Evolutionary conservation across 352 stramenopile genomes (phyloP), one percentile per base, ranked within the genome.

Genomic region (Globisporangium yorkense): DNA sequence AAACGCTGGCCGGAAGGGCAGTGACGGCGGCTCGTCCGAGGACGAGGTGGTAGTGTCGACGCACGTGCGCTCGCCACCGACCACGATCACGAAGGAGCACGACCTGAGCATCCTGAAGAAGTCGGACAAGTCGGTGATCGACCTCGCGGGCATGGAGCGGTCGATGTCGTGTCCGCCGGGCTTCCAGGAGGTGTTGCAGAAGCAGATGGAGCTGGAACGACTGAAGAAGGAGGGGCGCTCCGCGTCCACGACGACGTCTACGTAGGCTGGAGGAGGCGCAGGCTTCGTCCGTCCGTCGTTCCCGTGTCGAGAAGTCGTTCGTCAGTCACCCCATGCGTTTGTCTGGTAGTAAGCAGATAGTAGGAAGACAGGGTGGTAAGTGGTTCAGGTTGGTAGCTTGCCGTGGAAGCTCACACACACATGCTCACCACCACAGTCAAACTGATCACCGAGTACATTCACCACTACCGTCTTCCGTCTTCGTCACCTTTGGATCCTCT

Each of bases 81-180:
- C 75, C 27, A 90, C 78, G 16, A 90, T 94, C 63, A 92, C 81
- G 3, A 80, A 83, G 57, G 75, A 87, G 40, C 79, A 90, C 53
- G 84, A 94, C 61, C 61, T 92, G 51, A 92, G 80, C 66, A 90
- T 92, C 53, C 59, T 94, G 46, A 74, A 71, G 33, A 85, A 84
- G 45, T 89, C 81, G 3, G 76, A 84, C 58, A 86, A 88, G 59
- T 91, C 81, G 44, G 77, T 91, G 39, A 66, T 70, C 18, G 75
- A 88, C 27, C 71, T 91, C 50, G 78, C 78, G 8, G 68, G 68
- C 3, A 58, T 88, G 24, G 81, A 91, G 58, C 78, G 78, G 44
- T 91, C 81, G 27, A 91, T 91, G 81, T 87, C 78, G 45, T 88
- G 77, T 54, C 81, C 81, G 16, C 78, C 81, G 20, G 81, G 81